These are phyloP conservation scores for Poteriospumella lacustris DNA, from an alignment of 108 stramenopile genomes.

Conservation along the genomic window DNA sequence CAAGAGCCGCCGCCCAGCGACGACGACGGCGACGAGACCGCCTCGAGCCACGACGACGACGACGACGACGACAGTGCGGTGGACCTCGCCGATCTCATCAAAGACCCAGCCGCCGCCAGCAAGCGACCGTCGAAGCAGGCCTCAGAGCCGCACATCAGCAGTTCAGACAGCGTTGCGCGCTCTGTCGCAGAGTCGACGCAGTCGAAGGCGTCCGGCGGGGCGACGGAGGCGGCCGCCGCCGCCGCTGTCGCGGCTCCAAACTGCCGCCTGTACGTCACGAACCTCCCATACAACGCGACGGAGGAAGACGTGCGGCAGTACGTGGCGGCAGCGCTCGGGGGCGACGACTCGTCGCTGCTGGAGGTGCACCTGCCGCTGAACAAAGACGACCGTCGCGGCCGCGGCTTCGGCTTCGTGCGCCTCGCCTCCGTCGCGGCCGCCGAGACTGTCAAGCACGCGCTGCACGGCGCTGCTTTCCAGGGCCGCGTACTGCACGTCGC, in stretches of 20 bases:
- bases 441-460: slow-evolving; percentile 31
- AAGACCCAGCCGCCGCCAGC: too few relatives aligned
- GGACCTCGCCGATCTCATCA: not conserved
- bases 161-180: slow-evolving; percentile 26
- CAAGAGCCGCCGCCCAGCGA: not conserved
- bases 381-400: slow-evolving; percentile 66
- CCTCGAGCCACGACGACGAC: not conserved
- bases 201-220: slow-evolving; percentile 44
- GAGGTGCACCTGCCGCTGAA: slow-evolving; percentile 90
- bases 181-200: not conserved
- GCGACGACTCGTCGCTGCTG: slow-evolving; percentile 59
- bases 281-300: slow-evolving; percentile 79
- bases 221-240: too few relatives aligned
- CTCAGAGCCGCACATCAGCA: not conserved
- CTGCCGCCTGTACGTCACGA: slow-evolving; percentile 90
- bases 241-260: too few relatives aligned
- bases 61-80: not conserved
- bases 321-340: too few relatives aligned
- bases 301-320: slow-evolving; percentile 83
- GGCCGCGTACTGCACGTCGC: slow-evolving; percentile 46
- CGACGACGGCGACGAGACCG: not conserved
- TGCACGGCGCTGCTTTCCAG: slow-evolving; percentile 43
- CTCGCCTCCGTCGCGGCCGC: slow-evolving; percentile 44
- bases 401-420: slow-evolving; percentile 90
- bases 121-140: not conserved